Evolutionary conservation across 495 filamentous ascomycete genomes (phyloP), one percentile per base, ranked within the genome.

Genomic region (Penicillium steckii): DNA sequence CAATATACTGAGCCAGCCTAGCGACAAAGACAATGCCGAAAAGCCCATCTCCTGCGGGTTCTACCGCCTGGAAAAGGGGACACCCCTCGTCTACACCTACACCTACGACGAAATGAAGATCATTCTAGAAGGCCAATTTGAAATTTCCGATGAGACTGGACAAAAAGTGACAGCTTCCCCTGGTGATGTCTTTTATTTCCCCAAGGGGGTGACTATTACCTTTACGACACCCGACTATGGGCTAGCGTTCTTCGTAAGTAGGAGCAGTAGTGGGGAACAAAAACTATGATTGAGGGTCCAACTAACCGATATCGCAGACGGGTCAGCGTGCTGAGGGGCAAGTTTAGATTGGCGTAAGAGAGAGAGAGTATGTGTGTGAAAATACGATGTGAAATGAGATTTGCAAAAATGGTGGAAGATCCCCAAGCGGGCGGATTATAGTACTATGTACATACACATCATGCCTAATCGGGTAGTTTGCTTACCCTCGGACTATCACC

Each of bases 51-150:
- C 81, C 0, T 67, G 76, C 32, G 88, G 87, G 27, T 84, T 91
- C 64, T 91, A 90, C 72, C 81, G 86, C 17, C 73, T 90, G 22
- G 85, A 89, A 59, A 86, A 86, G 52, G 86, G 87, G 52, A 85
- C 85, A 1, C 84, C 85, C 1, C 79, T 91, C 46, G 80, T 87
- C 21, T 90, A 90, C 67, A 81, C 74, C 27, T 90, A 91, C 62
- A 85, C 79, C 38, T 91, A 90, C 65, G 80, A 90, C 56, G 88
- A 90, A 71, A 88, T 82, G 81, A 89, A 90, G 73, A 88, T 91
- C 55, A 87, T 91, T 55, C 70, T 92, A 6, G 87, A 91, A 57
- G 88, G 88, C 44, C 79, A 82, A 55, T 89, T 87, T 57, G 81
- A 87, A 55, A 89, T 92, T 56, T 74, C 76, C 7, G 85, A 88